These are phyloP conservation scores for Eutrema japonicum DNA, from an alignment of 345 rosid genomes.

Conservation along the genomic window DNA sequence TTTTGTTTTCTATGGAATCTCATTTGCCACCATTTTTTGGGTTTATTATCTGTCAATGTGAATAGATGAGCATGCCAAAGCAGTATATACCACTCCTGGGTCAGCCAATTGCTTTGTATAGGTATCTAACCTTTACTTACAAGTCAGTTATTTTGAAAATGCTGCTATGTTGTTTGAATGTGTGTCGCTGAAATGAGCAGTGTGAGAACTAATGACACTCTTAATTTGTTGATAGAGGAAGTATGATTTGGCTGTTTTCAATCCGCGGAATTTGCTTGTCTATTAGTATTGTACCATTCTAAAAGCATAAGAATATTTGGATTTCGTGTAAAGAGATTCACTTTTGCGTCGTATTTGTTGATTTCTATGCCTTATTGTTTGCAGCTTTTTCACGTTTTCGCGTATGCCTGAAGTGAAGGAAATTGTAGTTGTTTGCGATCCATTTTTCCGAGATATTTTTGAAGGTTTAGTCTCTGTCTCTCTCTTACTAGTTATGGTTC, in stretches of 20 bases:
- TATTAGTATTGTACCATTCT: neutral
- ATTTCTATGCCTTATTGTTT: slow-evolving; percentile 8
- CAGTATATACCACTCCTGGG: slow-evolving; percentile 93
- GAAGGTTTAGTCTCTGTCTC: slow-evolving; percentile 61
- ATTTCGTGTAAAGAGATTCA: neutral
- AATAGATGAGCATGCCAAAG: slow-evolving; percentile 93
- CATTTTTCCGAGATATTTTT: slow-evolving; percentile 81
- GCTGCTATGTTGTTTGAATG: neutral
- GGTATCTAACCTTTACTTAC: slow-evolving; percentile 49
- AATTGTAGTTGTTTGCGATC: slow-evolving; percentile 95
- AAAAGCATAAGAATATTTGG: neutral
- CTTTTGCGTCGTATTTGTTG: slow-evolving; percentile 7
- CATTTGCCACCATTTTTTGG: slow-evolving; percentile 22
- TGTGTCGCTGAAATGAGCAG: neutral
- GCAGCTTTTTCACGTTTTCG: slow-evolving; percentile 84
- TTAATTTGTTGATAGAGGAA: neutral
- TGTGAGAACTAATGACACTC: neutral
- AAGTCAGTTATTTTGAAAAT: neutral
- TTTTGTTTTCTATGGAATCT: slow-evolving; percentile 26
- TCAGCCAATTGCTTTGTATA: slow-evolving; percentile 92
- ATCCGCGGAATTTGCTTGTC: neutral
- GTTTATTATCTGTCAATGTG: slow-evolving; percentile 48
- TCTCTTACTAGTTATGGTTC: slow-evolving; percentile 4
- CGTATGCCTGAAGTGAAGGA: slow-evolving; percentile 81
- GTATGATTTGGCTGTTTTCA: neutral